A percentile compares a stretch with the other conserved stretches of the same genome.
These are phyloP conservation scores for Zygotorulaspora mrakii DNA, from an alignment of 1,139 yeast genomes.

Conservation along the genomic window DNA sequence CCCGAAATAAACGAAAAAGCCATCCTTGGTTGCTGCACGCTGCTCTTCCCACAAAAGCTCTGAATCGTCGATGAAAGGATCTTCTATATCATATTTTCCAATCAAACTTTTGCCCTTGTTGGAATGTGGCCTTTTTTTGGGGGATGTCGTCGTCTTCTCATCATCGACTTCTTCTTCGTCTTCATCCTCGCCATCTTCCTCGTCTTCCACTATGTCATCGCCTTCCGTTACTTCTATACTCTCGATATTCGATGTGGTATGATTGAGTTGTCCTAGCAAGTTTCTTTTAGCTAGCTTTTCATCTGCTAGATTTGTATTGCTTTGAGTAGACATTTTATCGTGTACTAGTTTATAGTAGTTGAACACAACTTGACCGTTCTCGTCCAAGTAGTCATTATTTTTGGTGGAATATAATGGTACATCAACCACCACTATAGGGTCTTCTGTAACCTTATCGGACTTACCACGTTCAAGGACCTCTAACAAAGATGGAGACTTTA, in stretches of 20 bases:
- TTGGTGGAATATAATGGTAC: conserved; percentile 48
- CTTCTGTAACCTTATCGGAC: conserved; percentile 37
- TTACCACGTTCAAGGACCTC: conserved; percentile 30
- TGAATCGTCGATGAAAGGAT: conserved; percentile 94
- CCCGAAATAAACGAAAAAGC: conserved; percentile 94
- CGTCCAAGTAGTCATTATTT: conserved; percentile 49
- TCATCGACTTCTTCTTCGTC: conserved; percentile 27
- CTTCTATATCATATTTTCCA: conserved; percentile 88
- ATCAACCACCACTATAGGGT: conserved; percentile 51
- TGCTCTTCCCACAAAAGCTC: conserved; percentile 93
- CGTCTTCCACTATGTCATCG: conserved; percentile 46
- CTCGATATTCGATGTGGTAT: conserved; percentile 58
- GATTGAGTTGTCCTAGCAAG: conserved; percentile 55
- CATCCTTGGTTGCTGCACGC: conserved; percentile 88
- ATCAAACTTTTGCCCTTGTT: conserved; percentile 60
- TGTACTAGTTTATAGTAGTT: conserved; percentile 79
- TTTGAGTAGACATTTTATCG: conserved; percentile 49
- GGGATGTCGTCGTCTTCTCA: conserved; percentile 25
- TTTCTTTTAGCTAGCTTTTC: conserved; percentile 73
- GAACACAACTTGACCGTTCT: conserved; percentile 67
- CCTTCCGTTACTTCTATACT: conserved; percentile 58
- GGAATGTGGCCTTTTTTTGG: conserved; percentile 38
- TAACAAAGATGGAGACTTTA: conserved; percentile 29
- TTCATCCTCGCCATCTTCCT: conserved; percentile 31
- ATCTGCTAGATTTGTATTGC: conserved; percentile 30